Base-by-base conservation (phyloP, 306 rosid species). In the Prunus davidiana region DNA sequence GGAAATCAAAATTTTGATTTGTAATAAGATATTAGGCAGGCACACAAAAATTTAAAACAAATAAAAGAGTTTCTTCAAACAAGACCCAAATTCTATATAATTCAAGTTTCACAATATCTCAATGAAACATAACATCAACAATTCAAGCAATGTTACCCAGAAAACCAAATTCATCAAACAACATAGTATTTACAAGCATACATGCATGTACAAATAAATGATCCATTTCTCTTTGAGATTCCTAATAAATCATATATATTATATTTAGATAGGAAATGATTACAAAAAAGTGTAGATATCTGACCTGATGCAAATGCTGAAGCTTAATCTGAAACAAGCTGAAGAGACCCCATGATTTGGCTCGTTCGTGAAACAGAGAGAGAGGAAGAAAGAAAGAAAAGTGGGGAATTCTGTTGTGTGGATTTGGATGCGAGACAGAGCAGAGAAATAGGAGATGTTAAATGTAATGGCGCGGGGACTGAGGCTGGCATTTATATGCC, bases 401-500 rank as follows among this genome's bases (percentile, higher is more conserved):
- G 50, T 28, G 60, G 38, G 27, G 55, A 62, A 30, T 61, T 34
- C 12, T 5, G 58, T 20, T 32, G 64, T 45, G 10, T 34, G 27
- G 25, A 73, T 71, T 68, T 28, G 46, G 32, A 58, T 24, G 12
- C 14, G 43, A 47, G 78, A 57, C 63, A 46, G 65, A 64, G 4
- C 18, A 65, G 71, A 75, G 64, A 74, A 43, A 24, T 15, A 12
- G 72, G 52, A 49, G 52, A 69, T 43, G 45, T 16, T 38, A 63
- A 16, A 63, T 60, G 76, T 15, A 75, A 75, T 86, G 84, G 88
- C 81, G 79, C 54, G 70, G 76, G 58, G 66, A 72, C 46, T 32
- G 66, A 52, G 82, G 76, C 46, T 12, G 13, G 62, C 62, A 19
- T 41, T 74, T 74, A 20, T 28, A 41, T 52, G 68, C 75, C 61